Evolutionary conservation across 2,329 filamentous ascomycete genomes (phyloP), one percentile per base, ranked within the genome.

Genomic region (Alternaria triticimaculans): DNA sequence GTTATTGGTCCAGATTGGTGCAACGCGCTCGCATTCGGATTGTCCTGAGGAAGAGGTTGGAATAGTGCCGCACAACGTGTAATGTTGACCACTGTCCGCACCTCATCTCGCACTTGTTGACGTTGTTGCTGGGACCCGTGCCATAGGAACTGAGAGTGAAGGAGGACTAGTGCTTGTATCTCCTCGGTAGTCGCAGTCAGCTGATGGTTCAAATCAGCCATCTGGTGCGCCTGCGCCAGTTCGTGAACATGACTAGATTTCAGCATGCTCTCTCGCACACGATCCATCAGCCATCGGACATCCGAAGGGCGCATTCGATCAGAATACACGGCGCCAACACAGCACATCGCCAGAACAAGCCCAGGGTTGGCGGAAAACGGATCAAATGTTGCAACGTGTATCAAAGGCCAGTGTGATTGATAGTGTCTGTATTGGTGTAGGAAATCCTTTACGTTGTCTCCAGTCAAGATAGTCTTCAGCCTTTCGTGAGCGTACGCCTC

Each of bases 291-390:
- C 75, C 88, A 87, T 65, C 90, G 88, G 67, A 91, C 88, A 68
- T 91, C 84, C 64, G 84, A 81, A 48, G 88, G 80, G 26, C 84
- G 82, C 65, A 91, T 81, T 64, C 84, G 85, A 58, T 90, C 85
- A 55, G 91, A 92, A 79, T 93, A 94, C 61, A 92, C 91, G 44
- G 91, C 90, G 41, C 91, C 91, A 71, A 92, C 85, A 76, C 89
- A 92, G 72, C 91, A 88, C 84, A 94, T 91, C 65, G 86, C 85
- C 63, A 91, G 84, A 54, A 92, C 82, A 64, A 93, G 84, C 67
- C 89, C 89, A 64, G 89, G 88, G 76, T 90, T 89, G 50, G 88
- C 87, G 65, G 89, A 85, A 65, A 86, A 83, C 57, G 91, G 86
- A 73, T 88, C 86, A 80, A 93, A 92, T 9, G 90, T 91, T 37